phyloP scores from a whole-genome alignment of 192 early-diverging fungal genomes.

The Oehlia diaphana region DNA sequence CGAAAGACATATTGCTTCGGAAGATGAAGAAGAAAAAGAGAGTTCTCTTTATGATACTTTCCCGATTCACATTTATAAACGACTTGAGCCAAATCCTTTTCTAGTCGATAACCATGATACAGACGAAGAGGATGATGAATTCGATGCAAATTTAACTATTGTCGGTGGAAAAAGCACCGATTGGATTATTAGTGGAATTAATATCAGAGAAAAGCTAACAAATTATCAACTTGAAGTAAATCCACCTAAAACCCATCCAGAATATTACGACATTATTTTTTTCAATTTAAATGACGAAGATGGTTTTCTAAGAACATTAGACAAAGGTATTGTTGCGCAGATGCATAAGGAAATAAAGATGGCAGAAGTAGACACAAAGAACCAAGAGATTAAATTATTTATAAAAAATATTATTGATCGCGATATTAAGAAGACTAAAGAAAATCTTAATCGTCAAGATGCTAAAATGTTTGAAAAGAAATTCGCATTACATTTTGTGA shows the following conservation, averaged over 20 bases:
- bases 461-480: not conserved
- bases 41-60: too few relatives aligned
- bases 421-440: slow-evolving; percentile 22
- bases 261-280: slow-evolving; percentile 7
- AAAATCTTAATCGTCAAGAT: not conserved
- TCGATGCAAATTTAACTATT: too few relatives aligned
- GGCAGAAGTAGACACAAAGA: slow-evolving; percentile 9
- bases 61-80: too few relatives aligned
- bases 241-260: slow-evolving; percentile 6
- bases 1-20: not conserved
- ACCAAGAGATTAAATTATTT: slow-evolving; percentile 15
- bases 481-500: slow-evolving; percentile 14
- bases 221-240: slow-evolving; percentile 10
- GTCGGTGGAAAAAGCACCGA: too few relatives aligned
- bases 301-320: slow-evolving; percentile 5
- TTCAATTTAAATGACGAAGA: slow-evolving; percentile 9
- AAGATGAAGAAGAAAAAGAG: too few relatives aligned
- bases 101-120: too few relatives aligned
- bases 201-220: not conserved
- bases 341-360: slow-evolving; percentile 23
- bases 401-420: not conserved
- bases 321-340: not conserved
- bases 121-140: too few relatives aligned
- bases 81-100: too few relatives aligned
- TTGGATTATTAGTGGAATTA: not conserved